phyloP scores from a whole-genome alignment of 1,284 basidiomycete genomes.

The Tetrapyrgos nigripes region DNA sequence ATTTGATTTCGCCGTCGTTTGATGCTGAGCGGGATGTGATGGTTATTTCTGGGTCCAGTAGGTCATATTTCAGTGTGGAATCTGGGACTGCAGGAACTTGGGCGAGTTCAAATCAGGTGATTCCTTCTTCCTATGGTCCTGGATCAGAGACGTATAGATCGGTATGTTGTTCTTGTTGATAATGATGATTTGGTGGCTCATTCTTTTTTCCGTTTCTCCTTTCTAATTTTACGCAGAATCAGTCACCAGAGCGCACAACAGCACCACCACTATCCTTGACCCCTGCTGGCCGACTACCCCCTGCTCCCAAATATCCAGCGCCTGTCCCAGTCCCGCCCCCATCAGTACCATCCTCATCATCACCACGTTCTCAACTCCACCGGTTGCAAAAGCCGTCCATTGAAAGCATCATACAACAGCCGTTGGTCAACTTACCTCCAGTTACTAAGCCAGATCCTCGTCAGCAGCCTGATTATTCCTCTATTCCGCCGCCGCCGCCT shows the following conservation, averaged over 20 bases:
- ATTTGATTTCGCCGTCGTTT: conserved; percentile 10
- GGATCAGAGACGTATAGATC: neutral
- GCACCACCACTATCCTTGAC: neutral
- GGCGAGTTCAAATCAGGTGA: conserved; percentile 13
- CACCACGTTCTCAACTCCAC: conserved; percentile 8
- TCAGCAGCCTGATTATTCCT: neutral
- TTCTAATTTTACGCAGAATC: neutral
- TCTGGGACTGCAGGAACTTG: conserved; percentile 24
- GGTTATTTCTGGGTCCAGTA: conserved; percentile 27
- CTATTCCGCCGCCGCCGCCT: neutral
- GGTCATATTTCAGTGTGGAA: conserved; percentile 27
- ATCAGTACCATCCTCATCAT: conserved; percentile 12
- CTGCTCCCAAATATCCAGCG: neutral
- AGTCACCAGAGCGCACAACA: neutral
- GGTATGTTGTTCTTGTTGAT: neutral
- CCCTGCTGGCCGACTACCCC: conserved; percentile 4
- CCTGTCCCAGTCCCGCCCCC: conserved; percentile 34
- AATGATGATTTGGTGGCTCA: neutral
- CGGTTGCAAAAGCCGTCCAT: conserved; percentile 10
- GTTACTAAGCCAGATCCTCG: neutral
- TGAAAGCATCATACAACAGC: conserved; percentile 13
- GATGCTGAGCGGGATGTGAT: conserved; percentile 20
- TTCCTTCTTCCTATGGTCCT: conserved; percentile 6
- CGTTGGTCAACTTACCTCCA: neutral
- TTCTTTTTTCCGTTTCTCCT: too few species aligned